Conservation (phyloP, 2,329 filamentous ascomycete genomes). For the Drechslera avenae region DNA sequence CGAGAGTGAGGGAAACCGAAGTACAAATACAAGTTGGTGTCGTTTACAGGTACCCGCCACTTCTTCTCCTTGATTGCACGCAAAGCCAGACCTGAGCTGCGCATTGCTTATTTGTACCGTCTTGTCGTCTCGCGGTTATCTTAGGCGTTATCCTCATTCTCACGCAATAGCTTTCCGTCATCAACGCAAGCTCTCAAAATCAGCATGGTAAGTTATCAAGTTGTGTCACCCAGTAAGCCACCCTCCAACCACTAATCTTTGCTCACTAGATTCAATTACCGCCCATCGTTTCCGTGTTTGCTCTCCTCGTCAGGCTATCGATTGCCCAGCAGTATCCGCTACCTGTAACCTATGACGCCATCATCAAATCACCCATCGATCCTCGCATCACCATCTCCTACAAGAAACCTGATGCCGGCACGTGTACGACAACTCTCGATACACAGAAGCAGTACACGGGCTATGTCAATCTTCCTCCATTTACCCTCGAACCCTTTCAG, state of each 20-base stretch:
- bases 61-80: not conserved
- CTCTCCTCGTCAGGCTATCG: constrained; percentile 19
- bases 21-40: constrained; percentile 4
- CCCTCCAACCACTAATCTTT: not conserved
- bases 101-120: not conserved
- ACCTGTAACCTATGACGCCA: constrained; percentile 53
- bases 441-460: constrained; percentile 70
- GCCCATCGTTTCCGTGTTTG: constrained; percentile 20
- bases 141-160: constrained; percentile 17
- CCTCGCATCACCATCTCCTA: constrained; percentile 69
- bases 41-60: not conserved
- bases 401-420: constrained; percentile 64
- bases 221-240: not conserved
- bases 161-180: constrained; percentile 17
- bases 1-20: not conserved
- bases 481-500: constrained; percentile 52
- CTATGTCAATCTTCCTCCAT: constrained; percentile 67
- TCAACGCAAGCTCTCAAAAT: constrained; percentile 2
- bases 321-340: constrained; percentile 52
- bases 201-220: constrained; percentile 9
- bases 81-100: not conserved
- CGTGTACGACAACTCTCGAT: constrained; percentile 68
- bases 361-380: constrained; percentile 66
- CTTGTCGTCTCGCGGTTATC: not conserved
- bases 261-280: constrained; percentile 1